phyloP scores from a whole-genome alignment of 2,329 filamentous ascomycete genomes.

The Nothopassalora personata region DNA sequence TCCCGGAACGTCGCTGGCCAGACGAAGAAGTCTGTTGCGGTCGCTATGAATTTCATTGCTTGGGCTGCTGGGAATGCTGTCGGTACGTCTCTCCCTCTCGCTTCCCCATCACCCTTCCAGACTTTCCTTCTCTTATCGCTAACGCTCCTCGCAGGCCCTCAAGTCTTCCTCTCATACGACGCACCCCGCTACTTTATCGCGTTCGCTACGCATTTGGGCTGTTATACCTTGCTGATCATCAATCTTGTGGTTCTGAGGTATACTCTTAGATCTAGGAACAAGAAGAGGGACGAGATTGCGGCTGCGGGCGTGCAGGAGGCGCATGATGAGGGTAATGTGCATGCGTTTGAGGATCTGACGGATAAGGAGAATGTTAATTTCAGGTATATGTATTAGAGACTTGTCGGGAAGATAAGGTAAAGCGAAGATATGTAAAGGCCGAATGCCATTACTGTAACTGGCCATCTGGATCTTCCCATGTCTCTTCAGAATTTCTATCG shows the following conservation, averaged over 20 bases:
- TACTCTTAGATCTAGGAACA: constrained; percentile 40
- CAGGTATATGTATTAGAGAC: constrained; percentile 9
- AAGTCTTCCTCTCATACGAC: constrained; percentile 59
- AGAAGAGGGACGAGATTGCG: constrained; percentile 33
- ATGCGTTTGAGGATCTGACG: constrained; percentile 32
- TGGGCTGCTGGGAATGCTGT: constrained; percentile 66
- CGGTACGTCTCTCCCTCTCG: constrained; percentile 36
- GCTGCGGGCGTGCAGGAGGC: constrained; percentile 23
- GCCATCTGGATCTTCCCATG: too few species aligned
- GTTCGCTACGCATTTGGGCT: constrained; percentile 64
- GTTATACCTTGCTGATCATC: constrained; percentile 52
- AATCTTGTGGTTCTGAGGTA: constrained; percentile 40
- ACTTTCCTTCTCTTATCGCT: not conserved
- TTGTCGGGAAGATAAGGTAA: not conserved
- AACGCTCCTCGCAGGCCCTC: constrained; percentile 45
- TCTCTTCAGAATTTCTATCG: too few species aligned
- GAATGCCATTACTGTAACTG: too few species aligned
- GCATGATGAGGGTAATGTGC: constrained; percentile 25
- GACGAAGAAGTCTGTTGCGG: constrained; percentile 65
- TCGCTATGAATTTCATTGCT: constrained; percentile 65
- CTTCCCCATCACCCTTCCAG: not conserved
- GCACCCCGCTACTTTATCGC: constrained; percentile 63
- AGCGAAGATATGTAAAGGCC: not conserved
- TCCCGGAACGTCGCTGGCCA: constrained; percentile 63
- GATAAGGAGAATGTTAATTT: constrained; percentile 28